A percentile compares a stretch with the other conserved stretches of the same genome.
These are phyloP conservation scores for Populus ilicifolia DNA, from an alignment of 345 rosid genomes.

Conservation along the genomic window DNA sequence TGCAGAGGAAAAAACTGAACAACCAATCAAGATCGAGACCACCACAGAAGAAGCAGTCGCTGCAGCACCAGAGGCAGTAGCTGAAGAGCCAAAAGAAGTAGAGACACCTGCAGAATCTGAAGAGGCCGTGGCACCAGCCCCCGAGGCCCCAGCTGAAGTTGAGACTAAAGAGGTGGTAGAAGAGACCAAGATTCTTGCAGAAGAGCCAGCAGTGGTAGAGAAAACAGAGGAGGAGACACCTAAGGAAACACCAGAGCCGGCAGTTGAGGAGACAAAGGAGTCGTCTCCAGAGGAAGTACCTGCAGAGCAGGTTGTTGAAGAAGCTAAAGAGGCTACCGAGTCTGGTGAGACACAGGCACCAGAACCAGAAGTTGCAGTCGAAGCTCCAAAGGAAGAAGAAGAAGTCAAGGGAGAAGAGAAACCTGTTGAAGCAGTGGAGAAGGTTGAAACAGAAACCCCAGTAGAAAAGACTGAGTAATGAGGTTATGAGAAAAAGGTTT, in stretches of 20 bases:
- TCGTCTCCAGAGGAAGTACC: conserved; percentile 2
- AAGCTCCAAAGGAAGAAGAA: conserved; percentile 30
- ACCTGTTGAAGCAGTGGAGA: conserved; percentile 11
- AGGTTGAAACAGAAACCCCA: conserved; percentile 21
- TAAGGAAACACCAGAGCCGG: conserved; percentile 23
- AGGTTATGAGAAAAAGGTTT: neutral
- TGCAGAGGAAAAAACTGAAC: conserved; percentile 39
- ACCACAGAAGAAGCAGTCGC: conserved; percentile 20
- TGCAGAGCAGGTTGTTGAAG: conserved; percentile 7
- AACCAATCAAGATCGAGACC: conserved; percentile 21
- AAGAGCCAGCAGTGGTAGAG: conserved; percentile 29
- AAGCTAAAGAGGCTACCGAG: conserved; percentile 18
- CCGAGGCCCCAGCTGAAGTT: conserved; percentile 12
- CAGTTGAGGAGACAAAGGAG: conserved; percentile 4
- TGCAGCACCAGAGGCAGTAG: conserved; percentile 1
- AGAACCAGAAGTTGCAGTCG: conserved; percentile 16
- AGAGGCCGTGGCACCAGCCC: neutral
- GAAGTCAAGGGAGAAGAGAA: conserved; percentile 23
- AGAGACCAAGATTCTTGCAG: conserved; percentile 30
- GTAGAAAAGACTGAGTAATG: conserved; percentile 26
- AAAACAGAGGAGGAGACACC: conserved; percentile 28
- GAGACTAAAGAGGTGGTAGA: conserved; percentile 29
- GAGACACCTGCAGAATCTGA: conserved; percentile 10
- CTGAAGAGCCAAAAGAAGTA: conserved; percentile 6
- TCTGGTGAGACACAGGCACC: neutral